phyloP scores from a whole-genome alignment of 345 rosid species.

The Odontarrhena argentea region DNA sequence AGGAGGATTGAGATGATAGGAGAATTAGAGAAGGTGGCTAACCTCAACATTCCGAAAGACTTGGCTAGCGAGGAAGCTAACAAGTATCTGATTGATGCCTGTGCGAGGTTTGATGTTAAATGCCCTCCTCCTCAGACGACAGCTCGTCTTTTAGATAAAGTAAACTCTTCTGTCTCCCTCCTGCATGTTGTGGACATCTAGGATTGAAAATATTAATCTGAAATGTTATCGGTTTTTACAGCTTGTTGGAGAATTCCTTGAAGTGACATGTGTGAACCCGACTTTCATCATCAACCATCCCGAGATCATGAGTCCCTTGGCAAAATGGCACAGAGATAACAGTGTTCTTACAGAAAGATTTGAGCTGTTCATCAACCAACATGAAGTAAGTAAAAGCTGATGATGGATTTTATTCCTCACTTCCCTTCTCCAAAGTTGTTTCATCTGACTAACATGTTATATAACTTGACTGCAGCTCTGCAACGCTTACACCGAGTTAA shows the following conservation, averaged over 20 bases:
- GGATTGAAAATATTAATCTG: neutral
- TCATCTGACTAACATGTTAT: constrained; percentile 6
- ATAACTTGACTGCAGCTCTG: constrained; percentile 52
- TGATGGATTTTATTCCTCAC: constrained; percentile 6
- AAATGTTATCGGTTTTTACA: constrained; percentile 34
- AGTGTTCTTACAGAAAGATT: constrained; percentile 87
- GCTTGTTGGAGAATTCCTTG: constrained; percentile 96
- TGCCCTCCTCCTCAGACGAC: constrained; percentile 96
- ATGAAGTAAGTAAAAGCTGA: constrained; percentile 56
- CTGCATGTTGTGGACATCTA: neutral
- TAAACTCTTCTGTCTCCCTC: constrained; percentile 33
- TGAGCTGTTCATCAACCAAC: constrained; percentile 89
- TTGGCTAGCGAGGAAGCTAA: constrained; percentile 79
- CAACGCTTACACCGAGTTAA: constrained; percentile 96
- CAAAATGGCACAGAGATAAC: constrained; percentile 62
- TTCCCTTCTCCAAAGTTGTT: neutral
- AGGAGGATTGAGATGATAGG: constrained; percentile 91
- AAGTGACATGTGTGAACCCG: constrained; percentile 90
- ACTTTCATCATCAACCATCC: constrained; percentile 81
- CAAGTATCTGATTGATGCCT: constrained; percentile 70
- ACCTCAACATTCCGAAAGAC: constrained; percentile 84
- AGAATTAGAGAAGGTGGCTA: constrained; percentile 84
- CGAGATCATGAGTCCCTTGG: constrained; percentile 42
- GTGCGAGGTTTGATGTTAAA: constrained; percentile 73
- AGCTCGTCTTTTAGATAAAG: constrained; percentile 87